Evolutionary conservation across 768 basidiomycete species (phyloP), one percentile per base, ranked within the genome.

Genomic region (Kwoniella dejecticola): DNA sequence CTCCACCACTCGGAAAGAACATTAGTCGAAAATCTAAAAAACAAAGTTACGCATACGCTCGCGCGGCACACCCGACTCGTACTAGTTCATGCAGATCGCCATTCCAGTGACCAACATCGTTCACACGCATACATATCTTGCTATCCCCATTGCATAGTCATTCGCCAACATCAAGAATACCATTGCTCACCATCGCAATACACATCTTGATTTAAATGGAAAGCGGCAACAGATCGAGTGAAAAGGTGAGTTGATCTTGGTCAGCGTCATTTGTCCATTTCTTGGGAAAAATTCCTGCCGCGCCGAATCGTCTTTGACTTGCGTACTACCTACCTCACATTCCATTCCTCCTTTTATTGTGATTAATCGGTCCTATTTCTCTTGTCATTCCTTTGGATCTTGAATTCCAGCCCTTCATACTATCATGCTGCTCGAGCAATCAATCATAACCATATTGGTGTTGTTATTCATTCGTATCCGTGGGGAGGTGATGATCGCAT

Each of bases 151-250:
- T 42, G 19, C 11, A 7, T 11, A 42, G 41, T 11, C 41, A n/a
- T n/a, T 19, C 6, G 19, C 19, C 41, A 42, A 13, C 41, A 11
- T 19, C 10, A 42, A 42, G 11, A 42, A 11, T 13, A 12, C 10
- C 5, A 5, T 42, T 7, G 19, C 10, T 42, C 41, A 19, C 19
- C 19, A 13, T 17, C 8, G 36, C 36, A 38, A 38, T 17, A 38
- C 17, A 8, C 8, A 38, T 26, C 29, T 27, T 23, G 33, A 36
- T 15, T 33, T 50, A 4, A 11, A 50, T 50, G 48, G 29, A 50
- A 50, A 50, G 48, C 30, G 30, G 30, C 27, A 30, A 50, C n/a
- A 50, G 30, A 50, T 50, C 30, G 30, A 50, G 33, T 50, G 33
- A 19, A 50, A 31, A 50, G 27, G 48, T 50, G 48, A 50, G 48